These are phyloP conservation scores for Trichoderma afroharzianum DNA, from an alignment of 2,329 filamentous ascomycete genomes.

Conservation along the genomic window DNA sequence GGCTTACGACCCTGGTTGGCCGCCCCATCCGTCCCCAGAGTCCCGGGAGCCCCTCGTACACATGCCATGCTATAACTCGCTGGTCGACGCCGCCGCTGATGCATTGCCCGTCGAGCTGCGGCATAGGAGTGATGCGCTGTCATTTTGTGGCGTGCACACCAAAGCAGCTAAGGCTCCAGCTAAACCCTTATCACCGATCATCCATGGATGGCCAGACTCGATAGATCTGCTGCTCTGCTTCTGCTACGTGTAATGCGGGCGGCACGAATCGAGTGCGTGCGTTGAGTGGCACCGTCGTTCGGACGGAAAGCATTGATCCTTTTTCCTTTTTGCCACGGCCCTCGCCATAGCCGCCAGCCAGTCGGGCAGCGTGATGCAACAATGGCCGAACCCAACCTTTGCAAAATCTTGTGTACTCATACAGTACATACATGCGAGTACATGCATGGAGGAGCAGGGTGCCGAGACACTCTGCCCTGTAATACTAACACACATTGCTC, in stretches of 20 bases:
- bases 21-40: slow-evolving; percentile 12
- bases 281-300: neutral
- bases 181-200: slow-evolving; percentile 16
- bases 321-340: neutral
- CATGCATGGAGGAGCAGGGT: neutral
- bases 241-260: neutral
- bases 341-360: neutral
- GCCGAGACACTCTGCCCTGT: neutral
- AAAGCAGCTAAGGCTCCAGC: slow-evolving; percentile 4
- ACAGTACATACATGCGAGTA: too few relatives aligned
- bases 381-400: neutral
- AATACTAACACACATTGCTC: neutral
- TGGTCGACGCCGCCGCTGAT: slow-evolving; percentile 11
- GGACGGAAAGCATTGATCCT: neutral
- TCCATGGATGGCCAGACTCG: neutral
- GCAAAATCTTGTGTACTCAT: neutral
- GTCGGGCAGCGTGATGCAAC: neutral
- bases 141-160: slow-evolving; percentile 19
- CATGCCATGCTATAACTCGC: slow-evolving; percentile 16
- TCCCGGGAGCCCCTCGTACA: slow-evolving; percentile 13
- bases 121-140: slow-evolving; percentile 19
- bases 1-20: neutral
- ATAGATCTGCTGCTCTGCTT: neutral
- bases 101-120: slow-evolving; percentile 10
- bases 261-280: neutral